Evolutionary conservation across 2,329 filamentous ascomycete genomes (phyloP), one percentile per base, ranked within the genome.

Genomic region (Pseudogymnoascus verrucosus): DNA sequence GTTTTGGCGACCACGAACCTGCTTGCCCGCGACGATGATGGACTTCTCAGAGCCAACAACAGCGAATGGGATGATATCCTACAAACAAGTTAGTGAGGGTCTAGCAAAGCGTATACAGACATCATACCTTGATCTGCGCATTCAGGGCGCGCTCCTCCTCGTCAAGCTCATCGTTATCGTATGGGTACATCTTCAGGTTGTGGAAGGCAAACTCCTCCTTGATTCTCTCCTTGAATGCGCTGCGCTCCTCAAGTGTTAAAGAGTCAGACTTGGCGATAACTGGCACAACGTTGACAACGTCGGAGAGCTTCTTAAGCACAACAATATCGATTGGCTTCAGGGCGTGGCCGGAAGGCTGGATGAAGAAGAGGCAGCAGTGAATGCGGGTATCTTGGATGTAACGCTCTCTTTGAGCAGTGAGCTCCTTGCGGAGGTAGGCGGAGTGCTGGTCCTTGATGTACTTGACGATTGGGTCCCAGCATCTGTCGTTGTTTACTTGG

Each of bases 401-500:
- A 74, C 95, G 89, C 81, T 99, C 95, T 80, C 95, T 91, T 84
- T 99, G 95, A 71, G 95, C 95, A 63, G 95, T 98, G 74, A 99
- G 91, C 80, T 99, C 95, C 85, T 99, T 99, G 79, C 95, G 91
- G 72, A 99, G 87, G 82, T 98, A 99, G 73, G 95, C 93, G 62
- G 92, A 97, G 84, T 99, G 95, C 83, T 99, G 95, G 80, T 99
- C 95, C 85, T 99, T 99, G 85, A 99, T 99, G 81, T 99, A 99
- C 84, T 99, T 99, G 84, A 99, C 93, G 77, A 99, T 99, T 68
- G 95, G 95, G 76, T 99, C 95, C 95, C 95, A 99, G 88, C 95
- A 99, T 84, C 95, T 90, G 82, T 99, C 95, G 79, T 99, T 99
- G 86, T 99, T 99, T 79, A 99, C 95, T 75, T 97, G 87, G 74